A percentile compares a stretch with the other conserved stretches of the same genome.
phyloP scores from a whole-genome alignment of 768 basidiomycete species.

The Tylopilus balloui region DNA sequence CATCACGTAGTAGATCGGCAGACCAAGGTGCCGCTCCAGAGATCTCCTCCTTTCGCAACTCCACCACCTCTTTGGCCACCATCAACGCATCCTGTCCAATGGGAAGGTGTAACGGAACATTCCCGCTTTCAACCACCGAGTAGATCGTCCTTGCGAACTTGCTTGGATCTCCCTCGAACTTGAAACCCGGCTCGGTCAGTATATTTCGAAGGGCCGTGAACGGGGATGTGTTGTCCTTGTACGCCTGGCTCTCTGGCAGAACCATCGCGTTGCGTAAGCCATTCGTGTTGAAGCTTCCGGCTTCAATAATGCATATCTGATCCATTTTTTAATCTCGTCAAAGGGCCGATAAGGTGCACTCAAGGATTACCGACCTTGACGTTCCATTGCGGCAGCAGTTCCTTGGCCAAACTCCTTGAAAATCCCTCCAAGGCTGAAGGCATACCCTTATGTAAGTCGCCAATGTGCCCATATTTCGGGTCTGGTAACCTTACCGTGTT shows the following conservation, averaged over 20 bases:
- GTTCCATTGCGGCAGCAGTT: constrained; percentile 41
- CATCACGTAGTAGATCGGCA: constrained; percentile 5
- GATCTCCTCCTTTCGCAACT: neutral
- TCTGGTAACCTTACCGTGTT: constrained; percentile 15
- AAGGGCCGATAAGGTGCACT: neutral
- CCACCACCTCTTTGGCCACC: neutral
- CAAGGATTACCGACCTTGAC: constrained; percentile 20
- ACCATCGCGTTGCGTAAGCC: neutral
- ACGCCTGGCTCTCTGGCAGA: constrained; percentile 8
- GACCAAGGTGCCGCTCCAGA: constrained; percentile 8
- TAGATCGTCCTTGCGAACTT: constrained; percentile 11
- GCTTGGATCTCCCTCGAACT: constrained; percentile 8
- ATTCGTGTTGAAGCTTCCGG: constrained; percentile 15
- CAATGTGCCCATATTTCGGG: neutral
- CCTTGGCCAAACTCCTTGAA: constrained; percentile 31
- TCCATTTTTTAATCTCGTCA: neutral
- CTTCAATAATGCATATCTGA: constrained; percentile 20
- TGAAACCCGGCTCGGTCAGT: neutral
- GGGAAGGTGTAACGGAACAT: constrained; percentile 12
- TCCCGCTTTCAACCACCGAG: neutral
- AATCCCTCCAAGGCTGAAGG: constrained; percentile 33
- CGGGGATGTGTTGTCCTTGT: constrained; percentile 1
- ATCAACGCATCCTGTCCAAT: constrained; percentile 14
- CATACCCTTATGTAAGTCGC: neutral
- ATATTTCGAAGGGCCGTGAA: neutral